Conservation (phyloP, 345 rosid genomes). For the Geranium rotundifolium region DNA sequence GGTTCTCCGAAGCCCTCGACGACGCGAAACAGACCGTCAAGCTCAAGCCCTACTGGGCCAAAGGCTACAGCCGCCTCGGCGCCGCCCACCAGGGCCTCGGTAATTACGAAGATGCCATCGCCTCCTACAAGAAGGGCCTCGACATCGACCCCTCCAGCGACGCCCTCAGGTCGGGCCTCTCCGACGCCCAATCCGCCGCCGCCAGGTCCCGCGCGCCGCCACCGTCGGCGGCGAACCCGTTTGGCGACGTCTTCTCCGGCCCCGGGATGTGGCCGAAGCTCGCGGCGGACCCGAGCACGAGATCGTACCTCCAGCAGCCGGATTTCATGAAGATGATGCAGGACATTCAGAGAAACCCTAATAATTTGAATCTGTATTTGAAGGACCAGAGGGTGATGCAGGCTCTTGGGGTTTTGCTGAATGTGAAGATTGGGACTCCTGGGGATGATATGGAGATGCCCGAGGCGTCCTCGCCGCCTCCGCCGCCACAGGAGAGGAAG, state of each 20-base stretch:
- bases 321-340: conserved; percentile 88
- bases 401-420: conserved; percentile 76
- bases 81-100: conserved; percentile 71
- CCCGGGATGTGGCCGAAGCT: conserved; percentile 98
- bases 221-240: conserved; percentile 47
- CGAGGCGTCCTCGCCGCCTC: not conserved
- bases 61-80: conserved; percentile 93
- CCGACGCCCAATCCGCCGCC: conserved; percentile 56
- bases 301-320: conserved; percentile 60
- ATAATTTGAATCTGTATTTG: conserved; percentile 59
- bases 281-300: conserved; percentile 72
- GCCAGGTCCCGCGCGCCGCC: conserved; percentile 41
- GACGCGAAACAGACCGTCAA: conserved; percentile 92
- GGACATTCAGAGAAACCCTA: conserved; percentile 90
- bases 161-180: conserved; percentile 58
- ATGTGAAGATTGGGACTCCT: conserved; percentile 45
- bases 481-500: not conserved
- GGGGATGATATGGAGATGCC: conserved; percentile 38
- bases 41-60: conserved; percentile 86
- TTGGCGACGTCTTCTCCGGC: conserved; percentile 69
- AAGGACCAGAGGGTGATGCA: conserved; percentile 94
- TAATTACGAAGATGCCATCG: conserved; percentile 45
- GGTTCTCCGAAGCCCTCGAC: conserved; percentile 50
- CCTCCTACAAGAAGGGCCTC: conserved; percentile 65
- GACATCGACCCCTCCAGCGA: conserved; percentile 80